Evolutionary conservation across 805 yeast species (phyloP), one percentile per base, ranked within the genome.

Genomic region (Metschnikowia santaceciliae): DNA sequence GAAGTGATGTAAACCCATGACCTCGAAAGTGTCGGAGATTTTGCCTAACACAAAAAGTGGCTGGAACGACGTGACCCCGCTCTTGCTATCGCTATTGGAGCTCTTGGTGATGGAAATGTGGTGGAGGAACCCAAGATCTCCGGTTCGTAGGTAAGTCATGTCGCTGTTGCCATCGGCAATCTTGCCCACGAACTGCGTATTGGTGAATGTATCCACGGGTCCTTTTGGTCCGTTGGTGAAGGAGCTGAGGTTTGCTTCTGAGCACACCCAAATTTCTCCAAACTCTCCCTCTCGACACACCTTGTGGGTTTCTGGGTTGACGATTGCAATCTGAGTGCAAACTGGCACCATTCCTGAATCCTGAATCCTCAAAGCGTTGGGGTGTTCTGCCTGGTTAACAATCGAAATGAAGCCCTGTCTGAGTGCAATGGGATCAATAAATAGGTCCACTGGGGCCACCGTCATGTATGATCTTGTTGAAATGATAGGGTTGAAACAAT

Each of bases 261-360:
- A 87, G 55, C 88, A 81, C 2, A 92, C 95, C 98, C 98, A 94
- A 37, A 94, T 90, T 69, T 94, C 99, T 33, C 99, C 99, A 66
- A 82, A 83, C 66, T 94, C 99, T 6, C 98, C 97, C 47, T 84
- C 84, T 51, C 79, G 81, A 63, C 99, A 92, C 11, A 90, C 72
- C 48, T 75, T 72, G 42, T 79, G 68, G 0, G 97, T 92, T 63
- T 94, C 97, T 1, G 99, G 99, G 57, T 94, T 94, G 3, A 94
- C 97, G 53, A 94, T 87, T 1, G 96, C 94, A 33, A 94, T 81
- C 62, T 91, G 96, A 0, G 98, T 89, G 63, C 96, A 88, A 7
- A 90, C 91, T 0, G 97, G 95, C 0, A 91, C 97, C 77, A 92
- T 87, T 11, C 99, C 99, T 0, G 96, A 88, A 62, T 94, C 99